These are phyloP conservation scores for Hypoxylon cercidicola DNA, from an alignment of 495 filamentous ascomycete genomes.

Conservation along the genomic window DNA sequence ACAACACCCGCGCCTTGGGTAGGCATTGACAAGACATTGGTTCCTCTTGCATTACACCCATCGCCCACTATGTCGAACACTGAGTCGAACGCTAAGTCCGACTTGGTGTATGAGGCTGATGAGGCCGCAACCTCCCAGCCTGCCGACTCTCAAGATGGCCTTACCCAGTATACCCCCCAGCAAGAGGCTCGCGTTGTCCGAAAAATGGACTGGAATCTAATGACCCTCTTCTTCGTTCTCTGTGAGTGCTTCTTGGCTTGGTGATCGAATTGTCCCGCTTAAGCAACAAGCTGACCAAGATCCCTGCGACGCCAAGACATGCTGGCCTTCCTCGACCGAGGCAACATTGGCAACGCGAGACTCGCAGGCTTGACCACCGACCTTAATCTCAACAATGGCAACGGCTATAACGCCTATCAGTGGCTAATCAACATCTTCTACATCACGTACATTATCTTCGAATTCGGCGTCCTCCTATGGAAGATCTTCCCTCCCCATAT, in stretches of 20 bases:
- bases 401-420: conserved; percentile 29
- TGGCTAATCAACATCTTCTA: conserved; percentile 82
- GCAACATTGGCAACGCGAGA: conserved; percentile 58
- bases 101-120: conserved; percentile 27
- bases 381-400: conserved; percentile 39
- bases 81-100: conserved; percentile 34
- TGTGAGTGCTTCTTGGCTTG: conserved; percentile 32
- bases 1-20: no score
- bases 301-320: conserved; percentile 38
- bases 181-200: conserved; percentile 42
- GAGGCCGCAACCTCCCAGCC: conserved; percentile 14
- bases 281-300: conserved; percentile 26
- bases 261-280: neutral
- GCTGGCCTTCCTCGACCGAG: conserved; percentile 50
- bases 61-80: conserved; percentile 28
- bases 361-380: conserved; percentile 51
- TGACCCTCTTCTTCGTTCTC: conserved; percentile 50
- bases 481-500: conserved; percentile 65
- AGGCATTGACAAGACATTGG: no score
- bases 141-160: conserved; percentile 11
- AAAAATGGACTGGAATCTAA: conserved; percentile 48
- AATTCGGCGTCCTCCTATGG: conserved; percentile 74
- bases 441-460: conserved; percentile 67
- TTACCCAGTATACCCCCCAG: conserved; percentile 1
- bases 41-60: neutral